Evolutionary conservation across 805 yeast genomes (phyloP), one percentile per base, ranked within the genome.

Genomic region (Teunomyces atbi): DNA sequence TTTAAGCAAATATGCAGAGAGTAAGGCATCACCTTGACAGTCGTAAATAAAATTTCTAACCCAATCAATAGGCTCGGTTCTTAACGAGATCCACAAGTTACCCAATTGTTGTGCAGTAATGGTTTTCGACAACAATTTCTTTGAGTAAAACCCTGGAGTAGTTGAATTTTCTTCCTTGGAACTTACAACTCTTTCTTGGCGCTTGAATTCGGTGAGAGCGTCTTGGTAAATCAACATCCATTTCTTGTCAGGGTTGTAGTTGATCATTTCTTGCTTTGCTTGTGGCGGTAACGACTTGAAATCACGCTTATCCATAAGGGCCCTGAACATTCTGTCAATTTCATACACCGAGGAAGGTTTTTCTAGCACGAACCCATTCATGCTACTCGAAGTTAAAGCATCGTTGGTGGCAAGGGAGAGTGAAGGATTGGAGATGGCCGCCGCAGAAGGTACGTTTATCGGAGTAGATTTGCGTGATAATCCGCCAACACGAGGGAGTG

Each of bases 191-290:
- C 68, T 48, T 45, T 63, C 65, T 44, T 61, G 63, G 53, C 84
- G 81, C 57, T 84, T 85, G 57, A 74, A 74, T 57, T 90, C 97
- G 5, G 91, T 79, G 39, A 88, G 75, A 19, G 85, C 82, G 62
- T 90, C 96, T 63, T 91, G 97, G 53, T 86, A 82, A 34, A 91
- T 84, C 53, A 91, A 75, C 84, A 88, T 83, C 96, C 97, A 90
- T 66, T 92, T 92, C 57, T 89, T 88, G 41, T 85, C 88, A 0
- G 80, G 69, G 36, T 86, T 79, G 60, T 86, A 90, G 54, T 77
- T 78, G 57, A 81, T 74, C 86, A 92, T 82, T 59, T 88, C 94
- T 46, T 73, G 77, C 53, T 83, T 83, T 3, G 94, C 96, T 43
- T 78, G 79, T 20, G 79, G 80, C 0, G 96, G 88, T 27, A 86